Evolutionary conservation across 116 monocot genomes (phyloP).

Genomic region (Phalaenopsis hybrid): DNA sequence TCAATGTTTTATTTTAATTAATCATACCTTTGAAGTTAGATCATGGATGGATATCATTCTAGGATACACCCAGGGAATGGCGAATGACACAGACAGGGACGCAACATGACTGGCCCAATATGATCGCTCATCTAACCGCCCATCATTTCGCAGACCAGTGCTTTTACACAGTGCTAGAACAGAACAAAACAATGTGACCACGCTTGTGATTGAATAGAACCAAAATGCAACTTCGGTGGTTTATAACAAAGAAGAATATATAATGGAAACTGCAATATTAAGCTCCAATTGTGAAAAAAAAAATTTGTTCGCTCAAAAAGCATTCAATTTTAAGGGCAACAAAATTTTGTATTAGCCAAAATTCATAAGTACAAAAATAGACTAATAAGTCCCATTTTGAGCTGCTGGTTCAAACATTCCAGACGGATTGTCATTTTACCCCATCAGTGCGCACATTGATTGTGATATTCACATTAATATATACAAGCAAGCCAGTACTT

Average conservation of each 20-base stretch:
- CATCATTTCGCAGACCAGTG: conserved; percentile 83
- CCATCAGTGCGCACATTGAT: too few species aligned
- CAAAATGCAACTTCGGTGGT: not conserved
- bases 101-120: conserved; percentile 67
- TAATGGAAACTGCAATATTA: not conserved
- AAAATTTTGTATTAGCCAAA: not conserved
- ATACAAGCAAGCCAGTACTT: too few species aligned
- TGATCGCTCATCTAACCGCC: conserved; percentile 84
- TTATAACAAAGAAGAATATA: not conserved
- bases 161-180: conserved; percentile 79
- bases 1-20: not conserved
- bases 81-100: conserved; percentile 51
- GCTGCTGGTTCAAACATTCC: too few species aligned
- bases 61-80: conserved; percentile 86
- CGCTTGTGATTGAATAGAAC: not conserved
- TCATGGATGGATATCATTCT: conserved; percentile 88
- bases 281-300: not conserved
- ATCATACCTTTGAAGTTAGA: conserved; percentile 61
- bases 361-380: not conserved
- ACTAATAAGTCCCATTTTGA: not conserved
- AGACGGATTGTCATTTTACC: too few species aligned
- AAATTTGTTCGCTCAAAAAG: not conserved
- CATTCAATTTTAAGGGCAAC: not conserved
- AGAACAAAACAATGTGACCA: conserved; percentile 4
- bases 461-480: too few species aligned